phyloP scores from a whole-genome alignment of 768 basidiomycete genomes.

The Pulveroboletus sp. region DNA sequence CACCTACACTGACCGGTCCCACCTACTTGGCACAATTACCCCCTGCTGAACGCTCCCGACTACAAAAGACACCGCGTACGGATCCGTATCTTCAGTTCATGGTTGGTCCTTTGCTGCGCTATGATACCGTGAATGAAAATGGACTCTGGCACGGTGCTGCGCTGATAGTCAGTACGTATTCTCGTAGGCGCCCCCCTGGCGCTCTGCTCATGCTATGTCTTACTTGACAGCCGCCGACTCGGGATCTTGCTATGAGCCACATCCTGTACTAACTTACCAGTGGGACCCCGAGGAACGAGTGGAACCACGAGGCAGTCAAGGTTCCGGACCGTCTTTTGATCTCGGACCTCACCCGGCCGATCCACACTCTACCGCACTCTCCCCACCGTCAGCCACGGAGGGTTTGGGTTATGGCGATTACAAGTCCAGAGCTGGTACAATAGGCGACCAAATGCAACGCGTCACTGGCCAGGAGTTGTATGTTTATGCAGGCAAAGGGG shows the following conservation, averaged over 20 bases:
- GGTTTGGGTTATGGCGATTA: slow-evolving; percentile 6
- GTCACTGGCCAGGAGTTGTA: slow-evolving; percentile 70
- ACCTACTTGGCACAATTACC: slow-evolving; percentile 48
- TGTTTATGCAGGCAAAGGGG: slow-evolving; percentile 56
- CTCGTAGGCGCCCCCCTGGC: background rate
- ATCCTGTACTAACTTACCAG: slow-evolving; percentile 64
- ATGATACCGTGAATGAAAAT: slow-evolving; percentile 79
- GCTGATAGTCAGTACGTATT: slow-evolving; percentile 81
- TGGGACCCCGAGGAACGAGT: slow-evolving; percentile 62
- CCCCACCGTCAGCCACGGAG: slow-evolving; percentile 16
- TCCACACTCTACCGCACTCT: slow-evolving; percentile 51
- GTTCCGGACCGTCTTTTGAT: slow-evolving; percentile 42
- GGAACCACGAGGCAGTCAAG: slow-evolving; percentile 13
- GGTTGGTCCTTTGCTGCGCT: slow-evolving; percentile 88
- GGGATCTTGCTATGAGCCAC: slow-evolving; percentile 74
- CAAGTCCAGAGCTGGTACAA: slow-evolving; percentile 18
- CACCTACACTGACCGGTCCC: slow-evolving; percentile 9
- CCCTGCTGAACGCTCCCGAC: slow-evolving; percentile 64
- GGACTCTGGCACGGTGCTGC: slow-evolving; percentile 87
- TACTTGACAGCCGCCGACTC: slow-evolving; percentile 61
- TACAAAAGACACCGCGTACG: slow-evolving; percentile 62
- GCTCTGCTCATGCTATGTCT: background rate
- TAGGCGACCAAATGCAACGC: slow-evolving; percentile 37
- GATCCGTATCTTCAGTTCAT: slow-evolving; percentile 84
- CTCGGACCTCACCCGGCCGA: slow-evolving; percentile 75